Conservation (phyloP, 176 grass and related monocot genomes). For the Metroxylon sagu region DNA sequence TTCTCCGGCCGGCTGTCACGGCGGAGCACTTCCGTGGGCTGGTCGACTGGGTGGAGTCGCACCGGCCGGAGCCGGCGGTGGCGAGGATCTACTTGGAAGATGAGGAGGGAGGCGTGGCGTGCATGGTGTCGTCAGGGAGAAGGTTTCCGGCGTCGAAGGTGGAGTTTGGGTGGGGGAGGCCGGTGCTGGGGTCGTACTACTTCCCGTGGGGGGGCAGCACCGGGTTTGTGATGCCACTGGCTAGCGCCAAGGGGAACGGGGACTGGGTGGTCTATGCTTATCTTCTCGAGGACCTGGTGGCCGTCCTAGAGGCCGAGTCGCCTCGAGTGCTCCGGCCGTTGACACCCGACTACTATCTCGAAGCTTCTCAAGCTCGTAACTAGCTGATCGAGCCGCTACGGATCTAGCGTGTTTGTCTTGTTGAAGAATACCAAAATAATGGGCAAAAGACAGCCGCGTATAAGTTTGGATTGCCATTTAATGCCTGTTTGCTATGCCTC, state of each 20-base stretch:
- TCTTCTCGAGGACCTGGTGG: slow-evolving; percentile 20
- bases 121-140: slow-evolving; percentile 52
- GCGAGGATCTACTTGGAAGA: slow-evolving; percentile 37
- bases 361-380: too few species aligned
- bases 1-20: slow-evolving; percentile 29
- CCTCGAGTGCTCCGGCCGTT: slow-evolving; percentile 30
- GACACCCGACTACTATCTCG: slow-evolving; percentile 21
- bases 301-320: slow-evolving; percentile 39
- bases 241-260: slow-evolving; percentile 29
- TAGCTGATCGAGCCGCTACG: too few species aligned
- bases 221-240: slow-evolving; percentile 67
- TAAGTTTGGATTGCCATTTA: too few species aligned
- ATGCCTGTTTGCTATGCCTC: too few species aligned
- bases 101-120: slow-evolving; percentile 14
- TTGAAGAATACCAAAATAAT: too few species aligned
- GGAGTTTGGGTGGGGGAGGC: slow-evolving; percentile 46
- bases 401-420: too few species aligned
- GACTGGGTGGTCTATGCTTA: slow-evolving; percentile 72
- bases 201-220: slow-evolving; percentile 39
- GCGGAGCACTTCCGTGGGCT: slow-evolving; percentile 45
- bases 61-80: slow-evolving; percentile 29
- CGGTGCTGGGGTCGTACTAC: slow-evolving; percentile 51
- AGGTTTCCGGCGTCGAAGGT: slow-evolving; percentile 33
- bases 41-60: slow-evolving; percentile 48
- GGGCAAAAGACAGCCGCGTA: too few species aligned